These are phyloP conservation scores for Tothia fuscella DNA, from an alignment of 2,329 filamentous ascomycete species.

Conservation along the genomic window DNA sequence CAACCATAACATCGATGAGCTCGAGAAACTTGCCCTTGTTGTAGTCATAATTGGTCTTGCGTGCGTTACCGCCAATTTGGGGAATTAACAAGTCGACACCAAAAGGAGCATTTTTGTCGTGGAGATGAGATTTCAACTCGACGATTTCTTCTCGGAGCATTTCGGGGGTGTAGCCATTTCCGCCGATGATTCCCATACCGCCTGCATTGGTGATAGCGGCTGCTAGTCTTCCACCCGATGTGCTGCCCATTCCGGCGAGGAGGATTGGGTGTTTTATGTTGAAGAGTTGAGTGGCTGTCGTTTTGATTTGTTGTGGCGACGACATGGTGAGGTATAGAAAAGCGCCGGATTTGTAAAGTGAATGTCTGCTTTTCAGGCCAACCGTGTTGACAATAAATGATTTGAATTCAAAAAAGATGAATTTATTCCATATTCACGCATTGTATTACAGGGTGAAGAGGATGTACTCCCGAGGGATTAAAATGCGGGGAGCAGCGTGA, in stretches of 20 bases:
- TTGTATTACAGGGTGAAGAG: neutral
- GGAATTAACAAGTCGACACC: constrained; percentile 11
- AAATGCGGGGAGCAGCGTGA: neutral
- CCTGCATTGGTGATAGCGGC: constrained; percentile 10
- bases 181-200: constrained; percentile 11
- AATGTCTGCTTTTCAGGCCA: neutral
- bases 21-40: constrained; percentile 10
- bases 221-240: constrained; percentile 5
- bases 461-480: constrained; percentile 1
- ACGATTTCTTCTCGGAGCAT: constrained; percentile 9
- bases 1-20: constrained; percentile 10
- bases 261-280: constrained; percentile 10
- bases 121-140: constrained; percentile 10
- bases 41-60: constrained; percentile 12
- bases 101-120: constrained; percentile 5
- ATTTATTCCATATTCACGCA: neutral
- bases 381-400: neutral
- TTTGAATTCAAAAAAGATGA: neutral
- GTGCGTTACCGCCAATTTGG: constrained; percentile 7
- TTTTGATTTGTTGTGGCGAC: constrained; percentile 4
- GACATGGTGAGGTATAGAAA: neutral
- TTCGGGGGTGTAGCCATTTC: constrained; percentile 7
- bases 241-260: constrained; percentile 8
- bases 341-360: neutral
- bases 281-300: constrained; percentile 2